phyloP scores from a whole-genome alignment of 768 basidiomycete species.

The Inosperma sp. region DNA sequence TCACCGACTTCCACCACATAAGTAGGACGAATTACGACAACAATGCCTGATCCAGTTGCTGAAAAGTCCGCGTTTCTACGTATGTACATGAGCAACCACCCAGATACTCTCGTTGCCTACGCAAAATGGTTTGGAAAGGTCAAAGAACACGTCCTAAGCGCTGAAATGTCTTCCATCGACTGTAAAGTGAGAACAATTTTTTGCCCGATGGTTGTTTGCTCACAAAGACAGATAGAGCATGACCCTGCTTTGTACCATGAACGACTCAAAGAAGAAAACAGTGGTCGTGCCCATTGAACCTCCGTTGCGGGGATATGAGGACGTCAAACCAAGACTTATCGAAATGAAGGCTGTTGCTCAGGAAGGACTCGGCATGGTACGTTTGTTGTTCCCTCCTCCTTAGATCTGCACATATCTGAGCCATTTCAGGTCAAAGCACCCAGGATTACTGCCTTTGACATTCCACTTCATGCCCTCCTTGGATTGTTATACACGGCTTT shows the following conservation, averaged over 20 bases:
- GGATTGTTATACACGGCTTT: too few species aligned
- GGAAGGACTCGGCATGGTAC: conserved; percentile 74
- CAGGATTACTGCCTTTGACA: conserved; percentile 35
- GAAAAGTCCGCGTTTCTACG: conserved; percentile 70
- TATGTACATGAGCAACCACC: conserved; percentile 83
- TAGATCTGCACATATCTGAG: not conserved
- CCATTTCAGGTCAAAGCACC: not conserved
- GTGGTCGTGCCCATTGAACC: conserved; percentile 63
- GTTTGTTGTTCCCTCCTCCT: conserved; percentile 17
- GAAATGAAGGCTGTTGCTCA: conserved; percentile 80
- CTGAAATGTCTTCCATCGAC: conserved; percentile 68
- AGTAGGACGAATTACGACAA: not conserved
- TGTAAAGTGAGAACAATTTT: conserved; percentile 43
- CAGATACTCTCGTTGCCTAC: conserved; percentile 81
- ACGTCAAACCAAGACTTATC: conserved; percentile 75
- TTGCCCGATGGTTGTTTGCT: not conserved
- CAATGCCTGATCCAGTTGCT: conserved; percentile 69
- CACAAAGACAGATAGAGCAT: conserved; percentile 46
- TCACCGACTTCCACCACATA: not conserved
- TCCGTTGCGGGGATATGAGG: conserved; percentile 68
- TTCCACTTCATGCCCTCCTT: too few species aligned
- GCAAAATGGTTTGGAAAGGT: conserved; percentile 74
- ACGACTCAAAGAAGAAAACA: conserved; percentile 42
- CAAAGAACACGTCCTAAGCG: conserved; percentile 48
- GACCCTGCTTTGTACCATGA: conserved; percentile 60